Base-by-base conservation (phyloP, 768 basidiomycete genomes). In the Solioccasus polychromus region DNA sequence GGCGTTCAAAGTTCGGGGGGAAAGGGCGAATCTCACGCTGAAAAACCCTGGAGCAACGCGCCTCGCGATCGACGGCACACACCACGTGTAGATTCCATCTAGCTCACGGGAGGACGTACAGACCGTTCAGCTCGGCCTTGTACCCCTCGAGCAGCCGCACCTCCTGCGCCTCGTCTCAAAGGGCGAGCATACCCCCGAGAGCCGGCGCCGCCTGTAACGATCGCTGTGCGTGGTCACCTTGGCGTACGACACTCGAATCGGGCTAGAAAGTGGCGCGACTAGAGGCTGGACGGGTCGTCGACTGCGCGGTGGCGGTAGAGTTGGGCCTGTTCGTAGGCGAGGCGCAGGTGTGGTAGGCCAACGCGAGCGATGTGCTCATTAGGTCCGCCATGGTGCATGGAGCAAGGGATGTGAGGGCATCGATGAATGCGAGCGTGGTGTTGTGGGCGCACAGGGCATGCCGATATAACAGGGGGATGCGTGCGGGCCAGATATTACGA, bases 341-440 rank as follows among this genome's bases (percentile, higher is more conserved):
- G 39, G 18, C 4, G n/a, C 10, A 12, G 30, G 29, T 1, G 50
- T n/a, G 44, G 73, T 74, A 78, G 2, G 69, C 68, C 18, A 75
- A 59, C 1, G 74, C 55, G 31, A 79, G 66, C 73, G 73, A 78
- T 3, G 72, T 74, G 57, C 72, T 75, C n/a, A 64, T 64, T 36
- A 79, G 61, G 46, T 79, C 76, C 1, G 72, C 71, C 48, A 77
- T 62, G 4, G 65, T 65, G 54, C 78, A 79, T 3, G 77, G 77
- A 8, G 71, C 77, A 51, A 70, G 73, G 14, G 69, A 67, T 41
- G 74, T 58, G 9, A 69, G 48, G 1, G 71, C 62, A 30, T 73
- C 74, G 28, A 73, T 62, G 59, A 78, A 78, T 8, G 72, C 76
- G 3, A 79, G 61, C 0, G 71, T 61, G 1, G 76, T 68, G 43